Conservation (phyloP, 2,329 filamentous ascomycete species). For the Microascus cirrosus region DNA sequence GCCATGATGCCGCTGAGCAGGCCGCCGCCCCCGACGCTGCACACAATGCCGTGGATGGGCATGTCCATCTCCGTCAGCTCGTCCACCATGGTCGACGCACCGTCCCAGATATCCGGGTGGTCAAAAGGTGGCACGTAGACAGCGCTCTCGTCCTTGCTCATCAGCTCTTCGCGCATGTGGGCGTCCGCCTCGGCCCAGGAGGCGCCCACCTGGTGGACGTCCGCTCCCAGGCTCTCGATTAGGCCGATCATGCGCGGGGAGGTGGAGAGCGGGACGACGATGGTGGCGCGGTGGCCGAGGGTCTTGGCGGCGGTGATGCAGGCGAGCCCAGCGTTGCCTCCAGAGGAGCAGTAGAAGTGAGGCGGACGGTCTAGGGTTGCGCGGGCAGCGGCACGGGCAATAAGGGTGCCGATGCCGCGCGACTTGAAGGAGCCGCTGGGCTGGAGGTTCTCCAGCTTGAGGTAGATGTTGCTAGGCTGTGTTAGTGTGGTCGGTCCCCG, state of each 20-base stretch:
- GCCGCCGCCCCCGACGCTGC: conserved; percentile 71
- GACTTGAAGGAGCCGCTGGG: conserved; percentile 81
- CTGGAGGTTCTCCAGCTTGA: conserved; percentile 75
- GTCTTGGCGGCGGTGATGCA: conserved; percentile 61
- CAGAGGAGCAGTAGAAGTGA: conserved; percentile 72
- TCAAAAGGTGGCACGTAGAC: conserved; percentile 65
- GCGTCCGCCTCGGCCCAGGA: conserved; percentile 60
- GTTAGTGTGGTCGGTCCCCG: too few species aligned
- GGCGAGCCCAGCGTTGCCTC: conserved; percentile 77
- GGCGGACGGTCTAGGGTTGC: conserved; percentile 18
- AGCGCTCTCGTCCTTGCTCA: conserved; percentile 36
- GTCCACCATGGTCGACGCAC: conserved; percentile 47
- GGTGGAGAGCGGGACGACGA: conserved; percentile 60
- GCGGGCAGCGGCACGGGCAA: conserved; percentile 17
- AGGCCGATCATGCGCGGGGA: conserved; percentile 61
- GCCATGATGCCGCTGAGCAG: conserved; percentile 66
- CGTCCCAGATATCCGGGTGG: conserved; percentile 56
- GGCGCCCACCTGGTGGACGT: conserved; percentile 57
- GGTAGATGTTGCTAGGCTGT: conserved; percentile 53
- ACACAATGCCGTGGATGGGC: conserved; percentile 59
- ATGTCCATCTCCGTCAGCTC: conserved; percentile 29
- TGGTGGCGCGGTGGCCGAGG: conserved; percentile 56
- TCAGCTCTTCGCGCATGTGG: conserved; percentile 48
- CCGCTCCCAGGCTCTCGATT: conserved; percentile 54
- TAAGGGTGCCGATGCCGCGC: conserved; percentile 60